Conservation (phyloP, 148 eudicot genomes). For the Chenopodium berlandieri region DNA sequence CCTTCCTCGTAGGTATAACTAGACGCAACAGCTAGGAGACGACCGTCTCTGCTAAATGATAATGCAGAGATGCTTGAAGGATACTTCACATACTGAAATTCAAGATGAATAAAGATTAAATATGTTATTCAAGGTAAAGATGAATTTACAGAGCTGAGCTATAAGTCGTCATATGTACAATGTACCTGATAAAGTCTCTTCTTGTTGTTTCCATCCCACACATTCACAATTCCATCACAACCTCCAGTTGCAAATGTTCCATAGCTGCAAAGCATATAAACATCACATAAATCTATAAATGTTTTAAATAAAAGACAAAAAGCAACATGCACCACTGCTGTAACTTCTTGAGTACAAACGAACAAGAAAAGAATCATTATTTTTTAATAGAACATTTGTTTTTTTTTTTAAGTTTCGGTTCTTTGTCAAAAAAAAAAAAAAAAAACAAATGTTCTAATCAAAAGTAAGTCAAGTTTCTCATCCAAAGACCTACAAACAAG, state of each 20-base stretch:
- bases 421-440: too few relatives aligned
- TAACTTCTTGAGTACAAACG: background rate
- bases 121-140: background rate
- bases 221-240: conserved; percentile 91
- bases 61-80: conserved; percentile 90
- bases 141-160: background rate
- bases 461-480: background rate
- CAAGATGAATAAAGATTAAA: background rate
- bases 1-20: conserved; percentile 94
- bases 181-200: conserved; percentile 93
- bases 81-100: conserved; percentile 72
- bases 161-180: conserved; percentile 36
- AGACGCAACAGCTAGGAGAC: conserved; percentile 85
- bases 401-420: too few relatives aligned
- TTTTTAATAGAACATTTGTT: too few relatives aligned
- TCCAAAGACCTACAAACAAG: background rate
- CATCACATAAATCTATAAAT: background rate
- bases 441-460: background rate
- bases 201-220: conserved; percentile 99
- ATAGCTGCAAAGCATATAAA: conserved; percentile 51
- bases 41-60: conserved; percentile 86
- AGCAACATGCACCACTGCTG: background rate
- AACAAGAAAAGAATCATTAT: background rate
- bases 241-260: conserved; percentile 99
- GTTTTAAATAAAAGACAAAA: background rate